Percentiles rank a stretch among this genome's conserved stretches.
phyloP scores from a whole-genome alignment of 192 early-diverging fungal species.

The Coemansia sp. region DNA sequence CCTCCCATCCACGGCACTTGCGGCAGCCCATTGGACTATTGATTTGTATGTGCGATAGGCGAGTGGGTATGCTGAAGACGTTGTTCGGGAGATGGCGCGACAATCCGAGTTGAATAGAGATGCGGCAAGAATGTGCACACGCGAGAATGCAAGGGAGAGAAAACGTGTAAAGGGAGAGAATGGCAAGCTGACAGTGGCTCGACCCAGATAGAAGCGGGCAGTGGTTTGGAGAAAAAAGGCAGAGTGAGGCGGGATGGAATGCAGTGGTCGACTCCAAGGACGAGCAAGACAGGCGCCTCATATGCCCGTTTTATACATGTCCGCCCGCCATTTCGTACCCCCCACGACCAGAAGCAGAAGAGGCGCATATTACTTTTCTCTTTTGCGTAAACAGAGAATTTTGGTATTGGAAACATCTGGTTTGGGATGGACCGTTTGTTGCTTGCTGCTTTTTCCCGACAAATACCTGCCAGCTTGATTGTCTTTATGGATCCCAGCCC shows the following conservation, averaged over 20 bases:
- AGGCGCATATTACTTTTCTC: slow-evolving; percentile 1
- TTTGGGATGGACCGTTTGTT: background rate
- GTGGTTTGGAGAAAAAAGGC: background rate
- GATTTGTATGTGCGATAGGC: background rate
- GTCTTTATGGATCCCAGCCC: too few species aligned
- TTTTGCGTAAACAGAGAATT: background rate
- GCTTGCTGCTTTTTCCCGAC: background rate
- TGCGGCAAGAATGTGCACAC: background rate
- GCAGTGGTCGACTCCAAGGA: background rate
- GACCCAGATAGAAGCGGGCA: too few species aligned
- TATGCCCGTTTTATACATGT: background rate
- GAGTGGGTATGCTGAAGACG: background rate
- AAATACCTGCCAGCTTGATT: too few species aligned
- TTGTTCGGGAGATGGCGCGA: background rate
- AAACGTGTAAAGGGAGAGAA: background rate
- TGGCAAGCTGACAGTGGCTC: background rate
- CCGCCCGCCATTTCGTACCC: background rate
- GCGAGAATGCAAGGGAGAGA: background rate
- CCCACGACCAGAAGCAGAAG: background rate
- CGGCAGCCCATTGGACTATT: slow-evolving; percentile 49
- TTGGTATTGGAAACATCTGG: background rate
- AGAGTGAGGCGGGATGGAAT: background rate
- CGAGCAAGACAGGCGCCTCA: background rate
- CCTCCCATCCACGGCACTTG: slow-evolving; percentile 47
- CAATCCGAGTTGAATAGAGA: background rate